Conservation (phyloP, 371 early-diverging fungal genomes). For the Umbelopsis sp. region DNA sequence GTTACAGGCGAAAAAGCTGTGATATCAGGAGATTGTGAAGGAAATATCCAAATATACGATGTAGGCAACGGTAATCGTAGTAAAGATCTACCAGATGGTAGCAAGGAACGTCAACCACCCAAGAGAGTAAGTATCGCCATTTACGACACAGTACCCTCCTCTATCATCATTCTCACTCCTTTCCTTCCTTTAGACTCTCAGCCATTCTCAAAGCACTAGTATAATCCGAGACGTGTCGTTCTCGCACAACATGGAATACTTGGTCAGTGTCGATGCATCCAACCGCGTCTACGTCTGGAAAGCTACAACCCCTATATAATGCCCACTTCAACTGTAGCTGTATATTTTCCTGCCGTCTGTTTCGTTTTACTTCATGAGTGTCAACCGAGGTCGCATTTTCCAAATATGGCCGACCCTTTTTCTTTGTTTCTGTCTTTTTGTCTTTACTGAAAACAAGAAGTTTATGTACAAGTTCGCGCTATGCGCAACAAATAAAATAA, state of each 20-base stretch:
- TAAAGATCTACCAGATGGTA: constrained; percentile 35
- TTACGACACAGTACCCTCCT: too few species aligned
- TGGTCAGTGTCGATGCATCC: constrained; percentile 43
- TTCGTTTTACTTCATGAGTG: background rate
- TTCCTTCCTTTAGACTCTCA: constrained; percentile 30
- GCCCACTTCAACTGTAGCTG: background rate
- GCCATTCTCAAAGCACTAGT: constrained; percentile 34
- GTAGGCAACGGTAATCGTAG: constrained; percentile 38
- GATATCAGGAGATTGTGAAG: constrained; percentile 48
- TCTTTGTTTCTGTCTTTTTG: too few species aligned
- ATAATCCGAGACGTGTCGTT: constrained; percentile 45
- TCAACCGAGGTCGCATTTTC: too few species aligned
- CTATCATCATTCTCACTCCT: background rate
- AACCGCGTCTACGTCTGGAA: constrained; percentile 47
- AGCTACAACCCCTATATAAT: background rate
- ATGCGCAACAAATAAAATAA: too few species aligned
- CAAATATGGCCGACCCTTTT: too few species aligned
- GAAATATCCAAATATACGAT: constrained; percentile 42
- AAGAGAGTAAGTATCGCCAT: constrained; percentile 28
- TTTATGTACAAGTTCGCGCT: too few species aligned
- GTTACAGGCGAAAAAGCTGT: constrained; percentile 33
- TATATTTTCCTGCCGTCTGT: background rate
- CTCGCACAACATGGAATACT: constrained; percentile 32
- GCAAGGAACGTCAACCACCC: constrained; percentile 35
- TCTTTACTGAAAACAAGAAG: too few species aligned